Evolutionary conservation across 2,329 filamentous ascomycete genomes (phyloP).

Genomic region (Alternaria longipes): DNA sequence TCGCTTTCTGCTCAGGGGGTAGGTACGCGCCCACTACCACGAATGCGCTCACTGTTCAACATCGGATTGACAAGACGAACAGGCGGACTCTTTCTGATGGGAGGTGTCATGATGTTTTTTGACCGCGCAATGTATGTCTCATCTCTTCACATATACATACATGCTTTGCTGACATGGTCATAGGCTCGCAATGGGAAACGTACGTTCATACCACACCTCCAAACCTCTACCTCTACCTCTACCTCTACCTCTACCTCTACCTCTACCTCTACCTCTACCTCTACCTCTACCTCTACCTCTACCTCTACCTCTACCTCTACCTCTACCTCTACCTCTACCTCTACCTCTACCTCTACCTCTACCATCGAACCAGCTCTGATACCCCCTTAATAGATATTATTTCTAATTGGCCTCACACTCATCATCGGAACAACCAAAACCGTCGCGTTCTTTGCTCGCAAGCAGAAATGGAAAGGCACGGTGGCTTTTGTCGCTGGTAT

Average conservation of each 20-base stretch:
- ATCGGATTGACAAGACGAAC: slow-evolving; percentile 23
- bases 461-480: slow-evolving; percentile 91
- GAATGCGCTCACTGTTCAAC: slow-evolving; percentile 25
- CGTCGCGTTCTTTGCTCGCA: slow-evolving; percentile 89
- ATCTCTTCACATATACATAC: neutral
- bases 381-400: slow-evolving; percentile 76
- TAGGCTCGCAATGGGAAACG: slow-evolving; percentile 97
- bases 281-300: too few relatives aligned
- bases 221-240: neutral
- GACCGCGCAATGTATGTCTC: slow-evolving; percentile 85
- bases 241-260: too few relatives aligned
- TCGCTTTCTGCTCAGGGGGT: slow-evolving; percentile 98
- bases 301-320: too few relatives aligned
- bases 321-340: too few relatives aligned
- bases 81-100: slow-evolving; percentile 95
- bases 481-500: slow-evolving; percentile 87
- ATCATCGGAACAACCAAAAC: slow-evolving; percentile 95
- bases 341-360: too few relatives aligned
- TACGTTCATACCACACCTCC: slow-evolving; percentile 53
- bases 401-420: slow-evolving; percentile 93
- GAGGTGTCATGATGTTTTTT: slow-evolving; percentile 96
- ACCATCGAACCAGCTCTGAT: slow-evolving; percentile 11
- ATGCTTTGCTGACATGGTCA: slow-evolving; percentile 14
- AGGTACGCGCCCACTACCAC: slow-evolving; percentile 58
- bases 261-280: too few relatives aligned